Evolutionary conservation across 2,329 filamentous ascomycete species (phyloP).

Genomic region (Phialophora verrucosa): DNA sequence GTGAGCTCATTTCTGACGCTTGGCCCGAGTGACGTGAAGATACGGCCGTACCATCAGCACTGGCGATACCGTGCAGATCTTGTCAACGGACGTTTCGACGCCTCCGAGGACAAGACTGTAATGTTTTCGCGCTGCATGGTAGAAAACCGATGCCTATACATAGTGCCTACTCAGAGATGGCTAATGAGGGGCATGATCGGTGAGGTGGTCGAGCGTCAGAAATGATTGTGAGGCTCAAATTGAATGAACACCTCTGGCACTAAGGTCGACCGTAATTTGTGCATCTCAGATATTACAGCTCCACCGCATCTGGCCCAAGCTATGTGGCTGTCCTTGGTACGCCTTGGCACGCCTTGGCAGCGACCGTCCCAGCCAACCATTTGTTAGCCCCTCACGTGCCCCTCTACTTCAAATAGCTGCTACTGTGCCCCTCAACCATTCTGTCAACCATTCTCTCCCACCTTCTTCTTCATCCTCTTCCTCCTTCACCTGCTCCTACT

Average conservation of each 20-base stretch:
- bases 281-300: not conserved
- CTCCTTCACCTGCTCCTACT: too few species aligned
- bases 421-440: not conserved
- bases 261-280: not conserved
- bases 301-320: not conserved
- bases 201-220: too few species aligned
- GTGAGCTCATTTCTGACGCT: not conserved
- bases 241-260: too few species aligned
- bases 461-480: not conserved
- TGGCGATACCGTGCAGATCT: not conserved
- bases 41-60: not conserved
- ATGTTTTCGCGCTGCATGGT: not conserved
- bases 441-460: not conserved
- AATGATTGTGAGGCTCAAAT: too few species aligned
- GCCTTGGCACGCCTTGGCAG: too few species aligned
- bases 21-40: not conserved
- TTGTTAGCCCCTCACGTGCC: not conserved
- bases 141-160: not conserved
- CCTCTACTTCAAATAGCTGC: not conserved
- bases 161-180: not conserved
- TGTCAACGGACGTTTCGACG: not conserved
- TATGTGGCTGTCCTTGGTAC: too few species aligned
- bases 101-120: not conserved
- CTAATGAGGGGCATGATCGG: not conserved
- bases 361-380: not conserved